phyloP scores from a whole-genome alignment of 345 rosid species.

The Carallia brachiata region DNA sequence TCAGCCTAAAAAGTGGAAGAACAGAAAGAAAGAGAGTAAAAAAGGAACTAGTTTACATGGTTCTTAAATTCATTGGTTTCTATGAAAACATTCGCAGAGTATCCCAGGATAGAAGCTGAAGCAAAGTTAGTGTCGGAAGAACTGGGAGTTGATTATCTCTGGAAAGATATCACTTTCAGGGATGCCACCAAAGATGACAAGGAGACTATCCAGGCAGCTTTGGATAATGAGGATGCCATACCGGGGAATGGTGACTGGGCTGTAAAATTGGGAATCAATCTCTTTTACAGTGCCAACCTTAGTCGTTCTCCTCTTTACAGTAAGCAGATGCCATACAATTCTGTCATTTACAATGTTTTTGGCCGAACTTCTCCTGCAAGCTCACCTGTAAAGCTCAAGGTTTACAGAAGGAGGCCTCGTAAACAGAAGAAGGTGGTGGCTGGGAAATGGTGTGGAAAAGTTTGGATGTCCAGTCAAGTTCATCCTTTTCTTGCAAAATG shows the following conservation, averaged over 20 bases:
- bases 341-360: conserved; percentile 74
- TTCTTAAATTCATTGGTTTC: conserved; percentile 7
- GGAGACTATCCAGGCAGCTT: conserved; percentile 56
- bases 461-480: conserved; percentile 99
- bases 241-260: conserved; percentile 93
- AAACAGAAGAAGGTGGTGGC: conserved; percentile 79
- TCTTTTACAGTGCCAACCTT: conserved; percentile 80
- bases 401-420: conserved; percentile 45
- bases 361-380: conserved; percentile 66
- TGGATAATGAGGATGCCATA: conserved; percentile 75
- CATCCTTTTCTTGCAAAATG: conserved; percentile 61
- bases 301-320: conserved; percentile 80
- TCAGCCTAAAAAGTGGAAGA: no score
- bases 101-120: conserved; percentile 79
- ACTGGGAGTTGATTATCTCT: conserved; percentile 49
- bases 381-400: conserved; percentile 44
- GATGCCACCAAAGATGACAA: conserved; percentile 67
- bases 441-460: conserved; percentile 98
- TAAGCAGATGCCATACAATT: conserved; percentile 97
- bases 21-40: no score
- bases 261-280: conserved; percentile 83
- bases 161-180: conserved; percentile 61
- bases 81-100: conserved; percentile 56
- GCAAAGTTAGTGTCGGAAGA: conserved; percentile 75
- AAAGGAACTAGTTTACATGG: background rate